These are phyloP conservation scores for Wallacemonas rigidus DNA, from an alignment of 208 protist genomes.

Conservation along the genomic window DNA sequence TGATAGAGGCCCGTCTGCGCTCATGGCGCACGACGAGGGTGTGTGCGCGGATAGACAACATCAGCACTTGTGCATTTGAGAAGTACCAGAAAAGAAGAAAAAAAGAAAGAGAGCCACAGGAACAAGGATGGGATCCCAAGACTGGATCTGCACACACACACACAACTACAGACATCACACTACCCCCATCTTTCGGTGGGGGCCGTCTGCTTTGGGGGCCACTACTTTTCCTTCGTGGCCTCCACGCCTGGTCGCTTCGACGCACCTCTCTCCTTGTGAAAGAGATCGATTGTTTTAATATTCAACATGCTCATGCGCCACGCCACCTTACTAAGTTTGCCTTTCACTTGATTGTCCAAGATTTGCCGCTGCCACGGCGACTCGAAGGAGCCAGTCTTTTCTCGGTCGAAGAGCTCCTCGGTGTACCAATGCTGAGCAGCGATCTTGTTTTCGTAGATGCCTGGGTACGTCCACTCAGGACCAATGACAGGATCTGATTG, in stretches of 20 bases:
- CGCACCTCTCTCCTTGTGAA: constrained; percentile 85
- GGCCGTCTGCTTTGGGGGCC: not conserved
- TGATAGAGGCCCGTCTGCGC: no score
- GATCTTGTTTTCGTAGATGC: constrained; percentile 93
- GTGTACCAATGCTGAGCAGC: constrained; percentile 79
- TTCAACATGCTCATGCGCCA: constrained; percentile 83
- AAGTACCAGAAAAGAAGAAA: no score
- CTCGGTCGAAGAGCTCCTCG: constrained; percentile 84
- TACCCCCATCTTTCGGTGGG: not conserved
- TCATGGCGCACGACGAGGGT: no score
- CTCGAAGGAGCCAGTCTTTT: constrained; percentile 66
- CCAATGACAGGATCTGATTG: constrained; percentile 87
- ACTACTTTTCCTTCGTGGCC: constrained; percentile 25
- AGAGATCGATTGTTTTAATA: constrained; percentile 79
- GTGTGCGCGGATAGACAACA: no score
- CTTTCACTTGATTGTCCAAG: constrained; percentile 87
- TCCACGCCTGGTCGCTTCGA: constrained; percentile 61
- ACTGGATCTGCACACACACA: no score
- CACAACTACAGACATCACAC: no score
- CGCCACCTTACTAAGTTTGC: constrained; percentile 59
- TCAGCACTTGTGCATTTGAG: no score
- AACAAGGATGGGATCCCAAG: no score
- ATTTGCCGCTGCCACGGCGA: constrained; percentile 82
- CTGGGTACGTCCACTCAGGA: constrained; percentile 90
- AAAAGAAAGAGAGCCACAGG: no score